A percentile compares a stretch with the other conserved stretches of the same genome.
phyloP scores from a whole-genome alignment of 768 basidiomycete species.

The Mycena albidolilacea region DNA sequence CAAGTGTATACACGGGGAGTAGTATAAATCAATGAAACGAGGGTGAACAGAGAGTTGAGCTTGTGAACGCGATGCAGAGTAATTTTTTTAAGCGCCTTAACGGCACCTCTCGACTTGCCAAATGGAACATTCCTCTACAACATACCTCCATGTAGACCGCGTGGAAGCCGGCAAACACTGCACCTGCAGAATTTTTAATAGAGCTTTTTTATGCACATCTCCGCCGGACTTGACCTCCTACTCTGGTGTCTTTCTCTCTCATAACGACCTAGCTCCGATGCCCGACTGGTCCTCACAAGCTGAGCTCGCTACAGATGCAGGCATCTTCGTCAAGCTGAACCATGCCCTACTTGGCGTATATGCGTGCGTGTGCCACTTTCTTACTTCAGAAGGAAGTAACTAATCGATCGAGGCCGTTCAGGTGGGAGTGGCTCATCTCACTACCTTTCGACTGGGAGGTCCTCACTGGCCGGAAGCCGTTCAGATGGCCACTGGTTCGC shows the following conservation, averaged over 20 bases:
- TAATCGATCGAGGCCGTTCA: slow-evolving; percentile 41
- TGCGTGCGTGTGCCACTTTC: slow-evolving; percentile 51
- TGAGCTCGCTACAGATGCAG: slow-evolving; percentile 63
- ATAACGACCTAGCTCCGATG: slow-evolving; percentile 50
- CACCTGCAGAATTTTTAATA: slow-evolving; percentile 14
- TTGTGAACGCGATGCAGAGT: too few relatives aligned
- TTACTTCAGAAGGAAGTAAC: not conserved
- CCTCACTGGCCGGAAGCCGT: slow-evolving; percentile 56
- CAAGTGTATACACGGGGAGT: too few relatives aligned
- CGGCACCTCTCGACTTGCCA: slow-evolving; percentile 23
- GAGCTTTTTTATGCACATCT: slow-evolving; percentile 3
- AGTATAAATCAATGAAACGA: too few relatives aligned
- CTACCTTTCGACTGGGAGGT: slow-evolving; percentile 61
- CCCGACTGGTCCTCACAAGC: slow-evolving; percentile 68
- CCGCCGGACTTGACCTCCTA: slow-evolving; percentile 15
- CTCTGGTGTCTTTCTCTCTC: slow-evolving; percentile 13
- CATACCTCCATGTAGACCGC: slow-evolving; percentile 25
- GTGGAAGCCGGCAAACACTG: slow-evolving; percentile 8
- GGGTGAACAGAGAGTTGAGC: too few relatives aligned
- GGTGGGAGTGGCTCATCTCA: slow-evolving; percentile 77
- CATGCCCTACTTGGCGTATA: slow-evolving; percentile 74
- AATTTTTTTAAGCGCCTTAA: slow-evolving; percentile 20
- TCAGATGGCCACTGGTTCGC: slow-evolving; percentile 63
- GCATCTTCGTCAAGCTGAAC: slow-evolving; percentile 66
- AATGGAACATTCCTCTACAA: slow-evolving; percentile 21